Percentiles rank a stretch among this genome's conserved stretches.
Evolutionary conservation across 164 flowering plant species (phyloP).

Genomic region (Macadamia integrifolia): DNA sequence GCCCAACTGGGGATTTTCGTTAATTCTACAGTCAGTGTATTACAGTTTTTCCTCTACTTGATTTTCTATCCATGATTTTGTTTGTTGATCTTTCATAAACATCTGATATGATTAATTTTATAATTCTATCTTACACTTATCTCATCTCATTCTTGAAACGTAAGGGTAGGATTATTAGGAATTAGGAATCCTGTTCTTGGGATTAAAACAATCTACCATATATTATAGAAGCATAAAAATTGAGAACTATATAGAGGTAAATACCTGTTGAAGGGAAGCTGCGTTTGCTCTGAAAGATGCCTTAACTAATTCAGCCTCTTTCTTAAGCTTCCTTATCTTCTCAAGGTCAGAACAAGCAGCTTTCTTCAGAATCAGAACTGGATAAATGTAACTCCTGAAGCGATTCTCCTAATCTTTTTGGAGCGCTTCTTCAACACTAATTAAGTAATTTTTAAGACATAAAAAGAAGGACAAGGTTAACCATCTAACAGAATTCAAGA

Average conservation of each 20-base stretch:
- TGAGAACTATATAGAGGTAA: neutral
- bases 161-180: no score
- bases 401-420: slow-evolving; percentile 70
- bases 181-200: neutral
- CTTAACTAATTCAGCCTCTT: slow-evolving; percentile 96
- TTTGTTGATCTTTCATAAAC: no score
- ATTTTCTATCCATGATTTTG: no score
- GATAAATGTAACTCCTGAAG: slow-evolving; percentile 84
- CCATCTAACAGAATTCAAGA: neutral
- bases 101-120: no score
- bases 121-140: no score
- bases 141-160: no score
- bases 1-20: no score
- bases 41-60: no score
- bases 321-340: slow-evolving; percentile 88
- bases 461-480: neutral
- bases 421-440: slow-evolving; percentile 90
- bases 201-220: neutral
- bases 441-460: neutral
- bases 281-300: slow-evolving; percentile 97
- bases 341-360: slow-evolving; percentile 99
- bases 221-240: neutral
- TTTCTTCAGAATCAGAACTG: slow-evolving; percentile 69
- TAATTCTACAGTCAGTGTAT: no score
- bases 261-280: slow-evolving; percentile 81